These are phyloP conservation scores for Crithidia fasciculata DNA, from an alignment of 208 protist genomes.

Conservation along the genomic window DNA sequence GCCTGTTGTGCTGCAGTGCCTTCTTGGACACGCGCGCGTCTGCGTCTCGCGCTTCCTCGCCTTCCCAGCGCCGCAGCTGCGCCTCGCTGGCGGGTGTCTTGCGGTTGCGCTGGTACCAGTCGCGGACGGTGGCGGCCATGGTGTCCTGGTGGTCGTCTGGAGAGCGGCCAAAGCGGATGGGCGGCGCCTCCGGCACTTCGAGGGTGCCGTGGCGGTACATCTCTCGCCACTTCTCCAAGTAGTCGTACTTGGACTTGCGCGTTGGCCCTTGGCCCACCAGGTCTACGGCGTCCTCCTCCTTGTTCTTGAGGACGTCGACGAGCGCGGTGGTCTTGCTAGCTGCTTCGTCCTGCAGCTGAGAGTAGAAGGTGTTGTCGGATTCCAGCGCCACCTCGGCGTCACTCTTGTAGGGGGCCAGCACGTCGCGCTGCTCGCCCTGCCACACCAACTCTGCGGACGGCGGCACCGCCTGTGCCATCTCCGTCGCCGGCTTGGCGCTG, in stretches of 20 bases:
- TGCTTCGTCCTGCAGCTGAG: constrained; percentile 54
- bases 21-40: constrained; percentile 44
- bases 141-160: constrained; percentile 81
- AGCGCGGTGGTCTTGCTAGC: constrained; percentile 51
- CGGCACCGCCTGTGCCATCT: constrained; percentile 67
- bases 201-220: constrained; percentile 93
- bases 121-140: constrained; percentile 67
- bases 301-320: constrained; percentile 63
- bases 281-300: constrained; percentile 57
- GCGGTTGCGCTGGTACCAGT: constrained; percentile 76
- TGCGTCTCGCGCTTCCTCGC: constrained; percentile 38
- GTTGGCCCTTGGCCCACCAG: constrained; percentile 64
- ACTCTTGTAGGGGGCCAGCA: constrained; percentile 82
- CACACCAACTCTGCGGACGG: constrained; percentile 82
- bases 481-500: constrained; percentile 61
- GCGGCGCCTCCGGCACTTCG: constrained; percentile 75
- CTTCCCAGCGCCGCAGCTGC: constrained; percentile 48
- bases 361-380: constrained; percentile 86
- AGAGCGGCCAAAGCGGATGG: constrained; percentile 72
- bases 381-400: constrained; percentile 87
- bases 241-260: constrained; percentile 88
- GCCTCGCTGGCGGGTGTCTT: constrained; percentile 54
- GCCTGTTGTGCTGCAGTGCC: constrained; percentile 51
- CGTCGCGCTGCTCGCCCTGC: constrained; percentile 73
- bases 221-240: constrained; percentile 89